Evolutionary conservation across 768 basidiomycete genomes (phyloP).

Genomic region (Suillus americanus): DNA sequence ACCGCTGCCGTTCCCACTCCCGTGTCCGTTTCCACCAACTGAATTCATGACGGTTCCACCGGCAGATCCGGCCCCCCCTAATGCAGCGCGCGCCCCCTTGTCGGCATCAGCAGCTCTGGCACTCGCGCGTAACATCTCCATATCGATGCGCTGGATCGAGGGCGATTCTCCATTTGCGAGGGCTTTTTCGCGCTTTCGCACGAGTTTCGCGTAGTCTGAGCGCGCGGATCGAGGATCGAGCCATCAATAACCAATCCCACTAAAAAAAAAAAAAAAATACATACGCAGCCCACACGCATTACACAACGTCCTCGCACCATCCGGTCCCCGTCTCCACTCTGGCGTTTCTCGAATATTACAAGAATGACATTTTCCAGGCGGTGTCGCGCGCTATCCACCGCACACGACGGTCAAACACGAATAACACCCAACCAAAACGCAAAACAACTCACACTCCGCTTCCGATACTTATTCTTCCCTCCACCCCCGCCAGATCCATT

Average conservation of each 20-base stretch:
- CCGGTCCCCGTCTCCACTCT: conserved; percentile 86
- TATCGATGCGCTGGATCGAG: conserved; percentile 54
- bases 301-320: conserved; percentile 80
- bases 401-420: conserved; percentile 23
- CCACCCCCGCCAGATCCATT: conserved; percentile 31
- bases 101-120: conserved; percentile 54
- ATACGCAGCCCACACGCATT: conserved; percentile 85
- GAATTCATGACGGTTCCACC: conserved; percentile 17
- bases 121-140: conserved; percentile 75
- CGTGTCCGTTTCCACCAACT: conserved; percentile 10
- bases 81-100: conserved; percentile 29
- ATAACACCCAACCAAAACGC: conserved; percentile 5
- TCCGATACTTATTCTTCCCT: conserved; percentile 76
- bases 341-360: conserved; percentile 87
- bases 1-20: conserved; percentile 10
- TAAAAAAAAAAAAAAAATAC: conserved; percentile 31
- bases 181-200: conserved; percentile 75
- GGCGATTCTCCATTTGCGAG: conserved; percentile 47
- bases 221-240: neutral
- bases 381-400: conserved; percentile 68
- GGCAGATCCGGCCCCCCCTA: conserved; percentile 17
- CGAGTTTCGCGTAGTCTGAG: conserved; percentile 79
- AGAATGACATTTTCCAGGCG: conserved; percentile 85
- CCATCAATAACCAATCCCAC: neutral
- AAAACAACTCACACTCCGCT: conserved; percentile 69